Evolutionary conservation across 768 basidiomycete species (phyloP), one percentile per base, ranked within the genome.

Genomic region (Pilatotrama ljubarskyi): DNA sequence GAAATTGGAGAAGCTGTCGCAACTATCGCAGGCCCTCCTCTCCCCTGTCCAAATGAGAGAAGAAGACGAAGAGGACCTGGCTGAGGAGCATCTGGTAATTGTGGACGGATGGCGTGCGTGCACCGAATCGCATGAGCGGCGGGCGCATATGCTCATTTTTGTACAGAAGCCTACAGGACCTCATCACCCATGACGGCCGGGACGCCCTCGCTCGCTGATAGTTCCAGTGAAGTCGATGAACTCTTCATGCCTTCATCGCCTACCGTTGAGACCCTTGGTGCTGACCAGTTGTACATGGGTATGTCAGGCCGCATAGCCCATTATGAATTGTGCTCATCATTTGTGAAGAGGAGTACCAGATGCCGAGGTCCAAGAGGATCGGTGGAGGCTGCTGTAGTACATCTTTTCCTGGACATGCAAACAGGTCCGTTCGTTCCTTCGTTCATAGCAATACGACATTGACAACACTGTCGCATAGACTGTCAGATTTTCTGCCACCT

Each of bases 51-150:
- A 44, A 58, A 74, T 49, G 17, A 65, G 70, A 46, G 73, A 77
- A 41, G 74, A 80, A 48, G 72, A 77, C 36, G 79, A 81, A 22
- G 71, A 71, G 3, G 80, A 83, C 48, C 60, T 83, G 6, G 72
- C 77, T n/a, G 68, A 66, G 35, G 77, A 78, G 50, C 82, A 83
- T 68, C 80, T 90, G 77, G 73, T 78, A 9, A 66, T 88, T 35
- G 80, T 88, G 0, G 78, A 83, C 69, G 88, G 87, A 26, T 87
- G 87, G 86, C 70, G 89, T 89, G 66, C 43, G 81, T 78, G 42
- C 26, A 10, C 22, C 10, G 29, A 32, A 32, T 4, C 3, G 11
- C 50, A 20, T 5, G 3, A 24, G 25, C 4, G 26, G 14, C 17
- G 7, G 5, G 35, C 2, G 2, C 14, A 24, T 13, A 11, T 14